phyloP scores from a whole-genome alignment of 768 basidiomycete genomes.

The Kondoa subrosea region DNA sequence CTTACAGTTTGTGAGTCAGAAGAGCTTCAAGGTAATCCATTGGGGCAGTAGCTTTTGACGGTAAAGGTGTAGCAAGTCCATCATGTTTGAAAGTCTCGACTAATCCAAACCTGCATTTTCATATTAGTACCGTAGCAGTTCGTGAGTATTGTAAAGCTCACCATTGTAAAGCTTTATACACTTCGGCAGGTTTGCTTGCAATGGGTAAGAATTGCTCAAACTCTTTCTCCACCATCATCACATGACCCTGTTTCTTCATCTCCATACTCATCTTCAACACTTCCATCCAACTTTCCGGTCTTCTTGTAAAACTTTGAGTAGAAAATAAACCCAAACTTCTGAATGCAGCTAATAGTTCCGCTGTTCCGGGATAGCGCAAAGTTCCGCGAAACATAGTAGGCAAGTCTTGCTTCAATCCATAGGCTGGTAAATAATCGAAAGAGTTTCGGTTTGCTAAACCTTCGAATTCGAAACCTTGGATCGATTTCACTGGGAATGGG shows the following conservation, averaged over 20 bases:
- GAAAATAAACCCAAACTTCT: slow-evolving; percentile 33
- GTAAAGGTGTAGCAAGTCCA: neutral
- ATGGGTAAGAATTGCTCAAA: neutral
- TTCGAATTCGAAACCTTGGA: slow-evolving; percentile 49
- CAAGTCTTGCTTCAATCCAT: slow-evolving; percentile 42
- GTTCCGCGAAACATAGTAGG: slow-evolving; percentile 69
- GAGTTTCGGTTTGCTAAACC: slow-evolving; percentile 77
- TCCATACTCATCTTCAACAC: neutral
- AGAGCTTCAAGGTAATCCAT: neutral
- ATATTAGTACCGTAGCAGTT: too few species aligned
- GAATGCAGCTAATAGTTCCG: slow-evolving; percentile 55
- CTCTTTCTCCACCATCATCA: slow-evolving; percentile 37
- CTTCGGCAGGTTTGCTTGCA: neutral
- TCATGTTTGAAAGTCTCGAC: neutral
- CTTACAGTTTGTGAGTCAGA: neutral
- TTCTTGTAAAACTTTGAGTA: neutral
- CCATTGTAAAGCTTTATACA: neutral
- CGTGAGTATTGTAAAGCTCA: too few species aligned
- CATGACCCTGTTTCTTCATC: neutral
- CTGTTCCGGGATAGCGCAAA: slow-evolving; percentile 74
- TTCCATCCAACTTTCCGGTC: neutral
- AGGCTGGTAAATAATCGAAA: slow-evolving; percentile 50
- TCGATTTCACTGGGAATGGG: slow-evolving; percentile 52
- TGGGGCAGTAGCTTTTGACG: neutral
- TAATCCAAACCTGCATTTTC: neutral